A percentile compares a stretch with the other conserved stretches of the same genome.
Conservation (phyloP, 352 stramenopile genomes). For the Pelagophyceae sp. region DNA sequence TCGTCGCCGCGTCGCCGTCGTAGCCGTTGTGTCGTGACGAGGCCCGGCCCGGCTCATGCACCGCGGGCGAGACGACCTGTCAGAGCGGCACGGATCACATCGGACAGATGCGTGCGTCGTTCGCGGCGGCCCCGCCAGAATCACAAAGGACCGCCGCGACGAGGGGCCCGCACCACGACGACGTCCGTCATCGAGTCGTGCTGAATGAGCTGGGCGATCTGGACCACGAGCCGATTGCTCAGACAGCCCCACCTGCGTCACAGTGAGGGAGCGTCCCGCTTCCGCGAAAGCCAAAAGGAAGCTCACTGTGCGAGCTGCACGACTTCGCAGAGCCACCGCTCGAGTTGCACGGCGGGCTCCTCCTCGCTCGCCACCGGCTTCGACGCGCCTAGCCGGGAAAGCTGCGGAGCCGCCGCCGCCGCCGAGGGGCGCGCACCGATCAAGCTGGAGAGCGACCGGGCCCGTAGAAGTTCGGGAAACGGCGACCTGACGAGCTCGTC, state of each 20-base stretch:
- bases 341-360: background rate
- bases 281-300: no score
- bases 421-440: background rate
- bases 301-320: constrained; percentile 8
- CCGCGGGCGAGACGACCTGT: no score
- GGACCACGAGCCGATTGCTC: background rate
- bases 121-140: no score
- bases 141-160: no score
- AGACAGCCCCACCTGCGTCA: constrained; percentile 6
- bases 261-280: no score
- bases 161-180: background rate
- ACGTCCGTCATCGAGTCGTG: background rate
- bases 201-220: background rate
- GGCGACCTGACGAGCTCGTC: background rate
- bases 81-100: no score
- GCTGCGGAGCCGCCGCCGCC: background rate
- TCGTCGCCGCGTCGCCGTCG: no score
- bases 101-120: no score
- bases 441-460: background rate
- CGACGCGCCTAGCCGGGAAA: background rate
- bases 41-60: no score
- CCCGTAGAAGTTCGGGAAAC: background rate
- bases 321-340: constrained; percentile 9
- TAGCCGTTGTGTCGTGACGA: no score
- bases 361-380: background rate